These are phyloP conservation scores for Handroanthus guayacan DNA, from an alignment of 257 asterid species.

Conservation along the genomic window DNA sequence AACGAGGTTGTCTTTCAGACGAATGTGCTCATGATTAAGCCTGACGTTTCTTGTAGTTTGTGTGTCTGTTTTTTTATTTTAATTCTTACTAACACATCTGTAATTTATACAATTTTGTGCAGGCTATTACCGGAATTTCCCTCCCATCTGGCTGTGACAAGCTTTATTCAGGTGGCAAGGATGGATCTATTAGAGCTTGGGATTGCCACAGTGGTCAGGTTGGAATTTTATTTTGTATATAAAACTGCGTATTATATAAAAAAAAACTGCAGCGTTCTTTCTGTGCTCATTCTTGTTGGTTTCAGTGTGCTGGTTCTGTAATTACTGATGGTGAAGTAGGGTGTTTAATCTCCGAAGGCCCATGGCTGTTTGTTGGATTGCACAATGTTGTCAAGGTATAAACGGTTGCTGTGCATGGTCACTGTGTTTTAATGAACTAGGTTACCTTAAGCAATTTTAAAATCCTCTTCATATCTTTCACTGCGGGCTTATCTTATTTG, in stretches of 20 bases:
- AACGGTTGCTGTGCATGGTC: background rate
- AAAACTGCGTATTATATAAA: background rate
- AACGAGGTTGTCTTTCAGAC: background rate
- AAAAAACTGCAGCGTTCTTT: background rate
- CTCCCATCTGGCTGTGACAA: constrained; percentile 56
- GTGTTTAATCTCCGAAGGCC: constrained; percentile 61
- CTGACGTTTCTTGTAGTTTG: background rate
- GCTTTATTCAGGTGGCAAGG: constrained; percentile 55
- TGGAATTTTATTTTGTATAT: background rate
- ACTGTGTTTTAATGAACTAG: background rate
- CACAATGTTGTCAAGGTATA: constrained; percentile 57
- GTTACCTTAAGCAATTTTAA: background rate
- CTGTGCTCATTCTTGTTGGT: background rate
- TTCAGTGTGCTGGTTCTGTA: constrained; percentile 45
- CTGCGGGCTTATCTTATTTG: background rate
- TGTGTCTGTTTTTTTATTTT: too few relatives aligned
- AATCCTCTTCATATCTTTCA: background rate
- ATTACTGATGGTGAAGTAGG: constrained; percentile 45
- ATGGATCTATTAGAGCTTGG: constrained; percentile 48
- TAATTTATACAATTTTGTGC: background rate
- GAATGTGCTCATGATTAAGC: background rate
- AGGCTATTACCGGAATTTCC: constrained; percentile 60
- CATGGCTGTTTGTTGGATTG: constrained; percentile 67
- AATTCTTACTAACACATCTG: background rate
- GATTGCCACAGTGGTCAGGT: constrained; percentile 68